A percentile compares a stretch with the other conserved stretches of the same genome.
These are phyloP conservation scores for Malus fusca DNA, from an alignment of 306 rosid genomes.

Conservation along the genomic window DNA sequence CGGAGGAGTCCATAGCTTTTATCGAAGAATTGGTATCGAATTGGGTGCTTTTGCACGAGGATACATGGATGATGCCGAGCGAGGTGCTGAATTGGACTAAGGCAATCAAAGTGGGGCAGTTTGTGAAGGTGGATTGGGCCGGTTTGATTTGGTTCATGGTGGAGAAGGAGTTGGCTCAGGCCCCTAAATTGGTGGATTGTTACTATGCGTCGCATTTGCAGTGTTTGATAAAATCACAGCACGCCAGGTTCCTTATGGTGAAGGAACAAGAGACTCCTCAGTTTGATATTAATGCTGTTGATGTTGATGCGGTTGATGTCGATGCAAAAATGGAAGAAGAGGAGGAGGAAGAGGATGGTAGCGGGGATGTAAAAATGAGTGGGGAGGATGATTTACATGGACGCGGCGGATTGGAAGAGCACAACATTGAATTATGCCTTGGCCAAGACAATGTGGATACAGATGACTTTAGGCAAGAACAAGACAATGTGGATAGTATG, in stretches of 20 bases:
- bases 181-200: conserved; percentile 43
- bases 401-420: conserved; percentile 47
- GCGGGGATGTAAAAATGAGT: conserved; percentile 27
- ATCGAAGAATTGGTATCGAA: conserved; percentile 48
- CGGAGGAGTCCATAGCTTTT: conserved; percentile 43
- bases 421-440: conserved; percentile 44
- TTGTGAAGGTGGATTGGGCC: conserved; percentile 76
- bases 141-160: conserved; percentile 72
- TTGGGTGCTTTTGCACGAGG: conserved; percentile 86
- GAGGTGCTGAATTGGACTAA: conserved; percentile 36
- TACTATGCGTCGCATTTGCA: conserved; percentile 89
- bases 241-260: conserved; percentile 32
- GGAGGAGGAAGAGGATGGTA: conserved; percentile 35
- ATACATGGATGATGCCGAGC: conserved; percentile 45
- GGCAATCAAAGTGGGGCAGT: conserved; percentile 49
- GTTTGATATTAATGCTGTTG: conserved; percentile 1
- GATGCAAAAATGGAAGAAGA: conserved; percentile 23
- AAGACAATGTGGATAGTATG: neutral
- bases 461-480: conserved; percentile 1
- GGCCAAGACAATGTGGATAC: conserved; percentile 42
- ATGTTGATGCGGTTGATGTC: neutral
- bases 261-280: conserved; percentile 18
- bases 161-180: conserved; percentile 60
- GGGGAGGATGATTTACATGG: conserved; percentile 33
- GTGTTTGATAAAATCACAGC: conserved; percentile 54